A percentile compares a stretch with the other conserved stretches of the same genome.
Conservation (phyloP, 352 stramenopile species). For the Phytophthora capsici region DNA sequence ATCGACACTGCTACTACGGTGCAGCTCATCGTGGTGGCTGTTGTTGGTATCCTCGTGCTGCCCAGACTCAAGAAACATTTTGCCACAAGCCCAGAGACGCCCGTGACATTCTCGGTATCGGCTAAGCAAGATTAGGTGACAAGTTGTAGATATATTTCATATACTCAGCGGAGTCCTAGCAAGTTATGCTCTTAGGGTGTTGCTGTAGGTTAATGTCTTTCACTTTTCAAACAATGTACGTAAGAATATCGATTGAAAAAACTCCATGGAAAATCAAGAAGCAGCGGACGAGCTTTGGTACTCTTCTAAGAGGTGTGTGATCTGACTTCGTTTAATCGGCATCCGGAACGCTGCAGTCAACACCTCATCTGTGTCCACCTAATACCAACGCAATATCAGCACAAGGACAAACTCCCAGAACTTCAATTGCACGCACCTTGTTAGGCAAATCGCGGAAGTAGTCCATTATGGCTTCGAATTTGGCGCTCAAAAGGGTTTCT, state of each 20-base stretch:
- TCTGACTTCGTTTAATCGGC: slow-evolving; percentile 64
- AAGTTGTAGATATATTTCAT: slow-evolving; percentile 26
- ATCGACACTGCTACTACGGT: slow-evolving; percentile 80
- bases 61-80: slow-evolving; percentile 76
- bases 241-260: background rate
- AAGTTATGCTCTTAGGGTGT: slow-evolving; percentile 6
- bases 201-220: slow-evolving; percentile 22
- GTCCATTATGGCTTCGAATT: slow-evolving; percentile 85
- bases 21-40: slow-evolving; percentile 75
- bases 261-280: slow-evolving; percentile 18
- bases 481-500: slow-evolving; percentile 61
- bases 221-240: background rate
- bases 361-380: slow-evolving; percentile 72
- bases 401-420: slow-evolving; percentile 1
- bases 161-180: slow-evolving; percentile 14
- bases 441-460: slow-evolving; percentile 81
- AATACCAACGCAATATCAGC: slow-evolving; percentile 9
- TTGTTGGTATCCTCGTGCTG: slow-evolving; percentile 63
- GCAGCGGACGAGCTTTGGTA: slow-evolving; percentile 58
- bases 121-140: slow-evolving; percentile 39
- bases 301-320: slow-evolving; percentile 48
- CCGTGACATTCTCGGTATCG: background rate
- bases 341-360: slow-evolving; percentile 60
- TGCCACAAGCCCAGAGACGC: slow-evolving; percentile 25
- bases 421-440: slow-evolving; percentile 37